These are phyloP conservation scores for Mariannaea sp. DNA, from an alignment of 2,329 filamentous ascomycete genomes.

Conservation along the genomic window DNA sequence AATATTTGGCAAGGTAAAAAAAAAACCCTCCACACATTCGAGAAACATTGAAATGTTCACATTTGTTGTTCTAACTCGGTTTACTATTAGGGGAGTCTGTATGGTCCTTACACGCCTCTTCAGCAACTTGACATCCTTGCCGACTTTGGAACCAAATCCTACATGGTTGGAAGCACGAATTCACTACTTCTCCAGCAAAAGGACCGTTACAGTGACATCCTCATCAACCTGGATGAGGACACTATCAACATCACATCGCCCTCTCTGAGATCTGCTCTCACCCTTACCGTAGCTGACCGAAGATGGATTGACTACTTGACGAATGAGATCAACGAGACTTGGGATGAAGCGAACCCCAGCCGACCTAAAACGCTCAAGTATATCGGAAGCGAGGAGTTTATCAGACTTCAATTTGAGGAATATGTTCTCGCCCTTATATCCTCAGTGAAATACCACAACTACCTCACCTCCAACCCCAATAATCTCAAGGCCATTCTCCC, in stretches of 20 bases:
- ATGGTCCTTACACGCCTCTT: conserved; percentile 93
- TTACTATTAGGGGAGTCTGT: conserved; percentile 90
- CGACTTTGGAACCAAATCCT: conserved; percentile 93
- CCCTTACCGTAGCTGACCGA: conserved; percentile 83
- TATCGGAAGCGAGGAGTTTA: conserved; percentile 95
- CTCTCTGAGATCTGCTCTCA: conserved; percentile 74
- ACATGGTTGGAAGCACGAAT: conserved; percentile 96
- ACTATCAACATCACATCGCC: conserved; percentile 82
- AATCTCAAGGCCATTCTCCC: conserved; percentile 68
- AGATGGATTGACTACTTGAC: conserved; percentile 97
- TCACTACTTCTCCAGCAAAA: conserved; percentile 91
- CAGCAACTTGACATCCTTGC: conserved; percentile 94
- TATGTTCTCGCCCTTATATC: conserved; percentile 90
- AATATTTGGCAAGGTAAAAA: conserved; percentile 82
- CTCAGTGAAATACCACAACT: conserved; percentile 85
- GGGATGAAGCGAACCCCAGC: conserved; percentile 89
- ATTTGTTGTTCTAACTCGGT: no score
- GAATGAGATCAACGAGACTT: conserved; percentile 91
- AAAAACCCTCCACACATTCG: no score
- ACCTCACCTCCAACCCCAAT: conserved; percentile 70
- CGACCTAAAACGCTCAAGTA: conserved; percentile 95
- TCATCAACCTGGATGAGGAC: conserved; percentile 93
- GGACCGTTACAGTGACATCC: conserved; percentile 92
- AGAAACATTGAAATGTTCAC: no score
- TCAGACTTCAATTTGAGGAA: conserved; percentile 94